Conservation (phyloP, 257 asterid genomes). For the Scutellaria galericulata region DNA sequence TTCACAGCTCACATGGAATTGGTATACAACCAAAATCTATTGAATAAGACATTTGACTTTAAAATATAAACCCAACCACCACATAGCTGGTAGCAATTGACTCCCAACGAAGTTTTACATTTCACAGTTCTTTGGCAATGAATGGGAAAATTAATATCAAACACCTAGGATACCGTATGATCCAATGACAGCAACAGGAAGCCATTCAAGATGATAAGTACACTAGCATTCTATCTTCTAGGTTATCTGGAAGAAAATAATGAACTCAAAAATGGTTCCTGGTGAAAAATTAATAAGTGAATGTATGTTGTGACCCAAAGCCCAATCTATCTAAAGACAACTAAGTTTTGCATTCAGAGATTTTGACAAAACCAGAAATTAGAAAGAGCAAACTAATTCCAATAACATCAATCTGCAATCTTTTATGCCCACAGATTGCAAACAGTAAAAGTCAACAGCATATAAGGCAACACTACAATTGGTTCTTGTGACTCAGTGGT, state of each 20-base stretch:
- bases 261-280: background rate
- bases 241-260: conserved; percentile 3
- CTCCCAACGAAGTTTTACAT: no score
- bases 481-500: background rate
- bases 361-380: background rate
- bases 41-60: conserved; percentile 10
- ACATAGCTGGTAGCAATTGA: no score
- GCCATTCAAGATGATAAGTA: background rate
- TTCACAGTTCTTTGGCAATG: no score
- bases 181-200: background rate
- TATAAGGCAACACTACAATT: background rate
- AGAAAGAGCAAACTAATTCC: background rate
- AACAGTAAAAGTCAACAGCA: background rate
- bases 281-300: background rate
- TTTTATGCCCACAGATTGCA: conserved; percentile 1
- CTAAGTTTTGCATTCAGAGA: background rate
- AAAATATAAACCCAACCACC: background rate
- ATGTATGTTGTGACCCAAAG: background rate
- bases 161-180: no score
- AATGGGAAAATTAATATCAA: no score
- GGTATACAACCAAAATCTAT: background rate
- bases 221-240: background rate
- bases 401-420: background rate
- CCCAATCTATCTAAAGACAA: background rate
- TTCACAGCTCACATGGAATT: conserved; percentile 3